Conservation (phyloP, 495 filamentous ascomycete genomes). For the Penicillium taxi region DNA sequence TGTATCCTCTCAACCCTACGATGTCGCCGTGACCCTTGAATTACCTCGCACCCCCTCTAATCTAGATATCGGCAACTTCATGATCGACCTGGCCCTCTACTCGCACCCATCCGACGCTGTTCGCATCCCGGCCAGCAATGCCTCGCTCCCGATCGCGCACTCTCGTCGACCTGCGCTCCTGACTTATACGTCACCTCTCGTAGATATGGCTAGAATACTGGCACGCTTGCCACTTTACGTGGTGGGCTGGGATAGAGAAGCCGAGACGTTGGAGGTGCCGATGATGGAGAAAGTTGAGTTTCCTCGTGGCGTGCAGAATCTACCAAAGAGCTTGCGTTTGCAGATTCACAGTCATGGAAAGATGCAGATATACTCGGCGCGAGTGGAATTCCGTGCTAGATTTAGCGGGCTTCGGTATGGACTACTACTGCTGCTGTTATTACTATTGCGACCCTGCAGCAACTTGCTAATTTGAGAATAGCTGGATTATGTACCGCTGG, state of each 20-base stretch:
- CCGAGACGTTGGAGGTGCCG: constrained; percentile 50
- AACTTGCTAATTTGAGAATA: constrained; percentile 13
- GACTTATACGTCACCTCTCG: constrained; percentile 55
- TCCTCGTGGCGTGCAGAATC: constrained; percentile 41
- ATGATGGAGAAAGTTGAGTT: constrained; percentile 71
- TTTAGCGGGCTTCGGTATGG: constrained; percentile 60
- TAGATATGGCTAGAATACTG: constrained; percentile 43
- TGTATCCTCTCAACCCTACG: constrained; percentile 46
- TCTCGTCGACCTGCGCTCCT: constrained; percentile 58
- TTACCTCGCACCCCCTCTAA: constrained; percentile 54
- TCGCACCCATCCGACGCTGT: constrained; percentile 30
- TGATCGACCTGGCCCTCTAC: constrained; percentile 70
- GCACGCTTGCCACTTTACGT: constrained; percentile 52
- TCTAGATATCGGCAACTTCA: constrained; percentile 73
- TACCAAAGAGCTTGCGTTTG: constrained; percentile 52
- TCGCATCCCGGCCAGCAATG: constrained; percentile 14
- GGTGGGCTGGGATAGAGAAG: constrained; percentile 46
- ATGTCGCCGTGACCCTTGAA: constrained; percentile 64
- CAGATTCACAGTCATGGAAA: constrained; percentile 58
- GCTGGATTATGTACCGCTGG: constrained; percentile 81
- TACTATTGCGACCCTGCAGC: background rate
- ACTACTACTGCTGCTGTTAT: background rate
- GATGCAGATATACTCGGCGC: constrained; percentile 67
- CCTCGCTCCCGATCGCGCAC: constrained; percentile 26
- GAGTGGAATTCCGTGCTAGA: constrained; percentile 59